A percentile compares a stretch with the other conserved stretches of the same genome.
Conservation (phyloP, 2,329 filamentous ascomycete genomes). For the Clarireedia homoeocarpa region DNA sequence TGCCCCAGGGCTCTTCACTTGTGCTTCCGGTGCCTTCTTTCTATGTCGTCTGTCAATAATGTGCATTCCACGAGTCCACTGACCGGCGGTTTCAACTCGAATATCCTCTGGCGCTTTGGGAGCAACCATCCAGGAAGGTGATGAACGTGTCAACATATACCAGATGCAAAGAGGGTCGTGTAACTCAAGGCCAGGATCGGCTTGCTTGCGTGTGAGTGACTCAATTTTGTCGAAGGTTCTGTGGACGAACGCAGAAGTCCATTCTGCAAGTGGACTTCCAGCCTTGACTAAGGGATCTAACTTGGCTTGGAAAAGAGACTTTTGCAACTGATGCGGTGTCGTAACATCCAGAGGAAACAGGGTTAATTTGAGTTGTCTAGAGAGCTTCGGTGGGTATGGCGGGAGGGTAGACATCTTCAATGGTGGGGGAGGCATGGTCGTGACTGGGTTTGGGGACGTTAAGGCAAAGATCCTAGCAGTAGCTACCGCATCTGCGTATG, state of each 20-base stretch:
- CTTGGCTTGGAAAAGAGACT: conserved; percentile 48
- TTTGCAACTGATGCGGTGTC: conserved; percentile 57
- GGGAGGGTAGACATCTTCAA: conserved; percentile 43
- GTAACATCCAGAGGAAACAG: conserved; percentile 76
- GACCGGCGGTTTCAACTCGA: conserved; percentile 78
- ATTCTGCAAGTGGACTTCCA: conserved; percentile 66
- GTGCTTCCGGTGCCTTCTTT: conserved; percentile 39
- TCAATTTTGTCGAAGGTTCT: conserved; percentile 64
- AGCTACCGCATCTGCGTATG: conserved; percentile 77
- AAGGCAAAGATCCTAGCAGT: conserved; percentile 71
- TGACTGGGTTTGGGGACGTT: conserved; percentile 63
- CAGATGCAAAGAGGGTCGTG: conserved; percentile 75
- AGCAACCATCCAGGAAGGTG: conserved; percentile 50
- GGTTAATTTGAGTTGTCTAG: conserved; percentile 55
- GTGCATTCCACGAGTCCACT: conserved; percentile 93
- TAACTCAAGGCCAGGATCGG: conserved; percentile 53
- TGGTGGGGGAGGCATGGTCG: conserved; percentile 70
- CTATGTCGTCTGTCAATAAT: conserved; percentile 66
- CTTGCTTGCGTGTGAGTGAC: conserved; percentile 49
- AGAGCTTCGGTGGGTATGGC: conserved; percentile 56
- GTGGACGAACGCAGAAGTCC: conserved; percentile 65
- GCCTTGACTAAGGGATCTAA: conserved; percentile 47
- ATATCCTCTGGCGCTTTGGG: conserved; percentile 65
- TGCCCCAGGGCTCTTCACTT: conserved; percentile 27
- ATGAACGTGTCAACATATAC: conserved; percentile 60